Conservation (phyloP, 139 green algal genomes). For the Chlamydomonas sphaeroides region DNA sequence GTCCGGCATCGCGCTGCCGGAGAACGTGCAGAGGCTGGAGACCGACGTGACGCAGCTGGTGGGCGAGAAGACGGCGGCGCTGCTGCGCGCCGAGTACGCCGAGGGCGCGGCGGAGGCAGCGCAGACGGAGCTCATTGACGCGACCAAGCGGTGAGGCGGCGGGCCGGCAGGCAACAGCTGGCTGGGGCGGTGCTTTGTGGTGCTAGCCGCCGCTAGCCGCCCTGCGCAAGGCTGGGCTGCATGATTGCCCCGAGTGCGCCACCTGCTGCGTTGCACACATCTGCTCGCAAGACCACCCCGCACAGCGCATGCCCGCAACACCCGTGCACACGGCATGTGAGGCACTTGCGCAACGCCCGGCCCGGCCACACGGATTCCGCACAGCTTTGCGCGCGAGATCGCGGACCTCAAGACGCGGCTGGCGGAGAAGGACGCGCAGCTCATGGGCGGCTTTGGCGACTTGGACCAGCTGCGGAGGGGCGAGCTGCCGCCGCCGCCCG, state of each 20-base stretch:
- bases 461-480: slow-evolving; percentile 16
- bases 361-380: no score
- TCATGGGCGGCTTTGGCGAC: slow-evolving; percentile 74
- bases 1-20: background rate
- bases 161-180: no score
- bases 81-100: slow-evolving; percentile 56
- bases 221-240: no score
- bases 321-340: no score
- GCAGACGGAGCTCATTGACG: slow-evolving; percentile 65
- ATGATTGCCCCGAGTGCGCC: no score
- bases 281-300: no score
- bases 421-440: slow-evolving; percentile 72
- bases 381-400: slow-evolving; percentile 65
- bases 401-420: slow-evolving; percentile 66
- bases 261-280: no score
- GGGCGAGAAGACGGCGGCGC: slow-evolving; percentile 35
- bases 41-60: background rate
- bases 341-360: no score
- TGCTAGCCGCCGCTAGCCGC: no score
- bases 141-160: slow-evolving; percentile 61
- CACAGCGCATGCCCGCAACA: no score
- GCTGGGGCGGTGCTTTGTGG: no score
- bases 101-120: slow-evolving; percentile 58
- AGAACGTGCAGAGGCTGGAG: slow-evolving; percentile 11
- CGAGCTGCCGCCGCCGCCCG: slow-evolving; percentile 1